phyloP scores from a whole-genome alignment of 1,284 basidiomycete genomes.

The Coniferiporia sulphurascens region DNA sequence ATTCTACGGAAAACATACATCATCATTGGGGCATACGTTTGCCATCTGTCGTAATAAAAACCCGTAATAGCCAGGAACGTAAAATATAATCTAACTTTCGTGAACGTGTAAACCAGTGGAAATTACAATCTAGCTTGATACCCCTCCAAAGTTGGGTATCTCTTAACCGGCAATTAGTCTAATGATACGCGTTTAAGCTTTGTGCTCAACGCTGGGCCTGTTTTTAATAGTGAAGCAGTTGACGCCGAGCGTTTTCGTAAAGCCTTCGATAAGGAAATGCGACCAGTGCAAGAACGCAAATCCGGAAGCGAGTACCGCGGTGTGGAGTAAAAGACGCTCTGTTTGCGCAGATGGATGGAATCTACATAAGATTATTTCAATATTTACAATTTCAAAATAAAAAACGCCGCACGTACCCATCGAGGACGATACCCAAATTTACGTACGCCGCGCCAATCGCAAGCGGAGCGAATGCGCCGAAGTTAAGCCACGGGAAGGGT shows the following conservation, averaged over 20 bases:
- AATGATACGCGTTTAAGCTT: neutral
- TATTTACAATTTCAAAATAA: neutral
- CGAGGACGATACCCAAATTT: constrained; percentile 16
- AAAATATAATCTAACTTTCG: too few species aligned
- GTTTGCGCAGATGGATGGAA: constrained; percentile 3
- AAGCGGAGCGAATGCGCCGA: constrained; percentile 20
- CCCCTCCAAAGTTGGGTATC: too few species aligned
- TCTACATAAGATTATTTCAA: constrained; percentile 2
- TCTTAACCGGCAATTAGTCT: neutral
- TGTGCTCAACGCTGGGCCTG: constrained; percentile 6
- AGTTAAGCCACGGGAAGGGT: constrained; percentile 22
- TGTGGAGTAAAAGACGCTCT: constrained; percentile 18
- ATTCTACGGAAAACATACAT: too few species aligned
- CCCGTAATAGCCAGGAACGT: too few species aligned
- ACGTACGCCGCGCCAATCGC: constrained; percentile 19
- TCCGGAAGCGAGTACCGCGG: constrained; percentile 14
- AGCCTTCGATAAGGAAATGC: constrained; percentile 17
- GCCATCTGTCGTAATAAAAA: too few species aligned
- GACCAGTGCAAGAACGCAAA: constrained; percentile 22
- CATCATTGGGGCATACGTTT: too few species aligned
- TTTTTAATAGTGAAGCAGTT: constrained; percentile 19
- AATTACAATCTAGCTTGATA: too few species aligned
- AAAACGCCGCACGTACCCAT: neutral
- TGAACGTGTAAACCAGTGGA: too few species aligned
- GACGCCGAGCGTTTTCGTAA: constrained; percentile 18